These are phyloP conservation scores for Psidium guajava DNA, from an alignment of 345 rosid species.

Conservation along the genomic window DNA sequence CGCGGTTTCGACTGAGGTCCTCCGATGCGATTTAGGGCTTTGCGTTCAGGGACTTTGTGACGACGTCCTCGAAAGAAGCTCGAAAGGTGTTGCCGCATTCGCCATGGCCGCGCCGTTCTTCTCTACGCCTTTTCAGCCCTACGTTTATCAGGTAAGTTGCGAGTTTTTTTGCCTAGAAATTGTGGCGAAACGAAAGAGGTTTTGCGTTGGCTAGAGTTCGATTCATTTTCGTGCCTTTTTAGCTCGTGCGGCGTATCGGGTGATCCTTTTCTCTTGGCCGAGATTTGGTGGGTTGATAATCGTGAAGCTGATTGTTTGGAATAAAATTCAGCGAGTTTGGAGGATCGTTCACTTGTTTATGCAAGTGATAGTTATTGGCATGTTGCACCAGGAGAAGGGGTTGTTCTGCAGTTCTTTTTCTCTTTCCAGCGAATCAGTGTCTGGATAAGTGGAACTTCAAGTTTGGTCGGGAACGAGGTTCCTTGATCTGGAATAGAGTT, in stretches of 20 bases:
- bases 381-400: not conserved
- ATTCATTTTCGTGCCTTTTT: not conserved
- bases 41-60: not conserved
- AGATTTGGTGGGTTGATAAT: not conserved
- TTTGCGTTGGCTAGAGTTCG: not conserved
- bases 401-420: not conserved
- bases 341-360: not conserved
- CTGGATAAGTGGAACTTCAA: not conserved
- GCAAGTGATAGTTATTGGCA: not conserved
- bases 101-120: slow-evolving; percentile 97
- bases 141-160: slow-evolving; percentile 73
- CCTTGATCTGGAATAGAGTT: not conserved
- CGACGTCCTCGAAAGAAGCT: not conserved
- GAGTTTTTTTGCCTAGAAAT: not conserved
- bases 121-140: slow-evolving; percentile 96
- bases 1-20: not conserved
- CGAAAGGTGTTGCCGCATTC: not conserved
- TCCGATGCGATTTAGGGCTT: not conserved
- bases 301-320: not conserved
- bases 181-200: not conserved
- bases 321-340: not conserved
- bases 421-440: not conserved
- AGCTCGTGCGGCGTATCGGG: not conserved
- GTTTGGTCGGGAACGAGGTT: not conserved
- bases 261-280: not conserved